Percentiles rank a stretch among this genome's conserved stretches.
phyloP scores from a whole-genome alignment of 306 rosid species.

The Luffa aegyptiaca region DNA sequence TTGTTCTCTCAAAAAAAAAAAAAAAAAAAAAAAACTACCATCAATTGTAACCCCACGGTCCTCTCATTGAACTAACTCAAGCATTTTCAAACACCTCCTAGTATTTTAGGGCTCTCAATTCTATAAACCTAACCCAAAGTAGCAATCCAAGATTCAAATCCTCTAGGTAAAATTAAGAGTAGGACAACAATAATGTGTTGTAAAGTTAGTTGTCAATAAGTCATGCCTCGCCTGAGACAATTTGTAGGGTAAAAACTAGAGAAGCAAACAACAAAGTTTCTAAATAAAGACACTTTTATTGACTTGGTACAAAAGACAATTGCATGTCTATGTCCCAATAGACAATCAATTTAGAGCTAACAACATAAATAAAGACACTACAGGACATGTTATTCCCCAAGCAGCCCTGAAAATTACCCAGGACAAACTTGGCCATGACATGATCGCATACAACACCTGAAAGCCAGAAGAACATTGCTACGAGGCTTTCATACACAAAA shows the following conservation, averaged over 20 bases:
- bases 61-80: too few species aligned
- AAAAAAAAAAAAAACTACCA: too few species aligned
- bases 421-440: not conserved
- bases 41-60: too few species aligned
- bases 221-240: too few species aligned
- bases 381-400: not conserved
- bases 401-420: not conserved
- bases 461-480: not conserved
- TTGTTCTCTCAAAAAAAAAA: too few species aligned
- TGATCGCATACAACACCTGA: not conserved
- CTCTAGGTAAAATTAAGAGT: not conserved
- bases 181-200: not conserved
- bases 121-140: too few species aligned
- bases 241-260: not conserved
- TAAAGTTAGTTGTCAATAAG: not conserved
- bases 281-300: not conserved
- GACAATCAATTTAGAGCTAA: not conserved
- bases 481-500: not conserved
- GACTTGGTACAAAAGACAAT: not conserved
- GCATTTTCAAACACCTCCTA: too few species aligned
- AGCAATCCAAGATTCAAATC: too few species aligned
- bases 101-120: too few species aligned
- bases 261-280: not conserved
- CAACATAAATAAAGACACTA: not conserved
- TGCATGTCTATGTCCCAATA: not conserved